These are phyloP conservation scores for Solanum ossicruentum DNA, from an alignment of 257 asterid species.

Conservation along the genomic window DNA sequence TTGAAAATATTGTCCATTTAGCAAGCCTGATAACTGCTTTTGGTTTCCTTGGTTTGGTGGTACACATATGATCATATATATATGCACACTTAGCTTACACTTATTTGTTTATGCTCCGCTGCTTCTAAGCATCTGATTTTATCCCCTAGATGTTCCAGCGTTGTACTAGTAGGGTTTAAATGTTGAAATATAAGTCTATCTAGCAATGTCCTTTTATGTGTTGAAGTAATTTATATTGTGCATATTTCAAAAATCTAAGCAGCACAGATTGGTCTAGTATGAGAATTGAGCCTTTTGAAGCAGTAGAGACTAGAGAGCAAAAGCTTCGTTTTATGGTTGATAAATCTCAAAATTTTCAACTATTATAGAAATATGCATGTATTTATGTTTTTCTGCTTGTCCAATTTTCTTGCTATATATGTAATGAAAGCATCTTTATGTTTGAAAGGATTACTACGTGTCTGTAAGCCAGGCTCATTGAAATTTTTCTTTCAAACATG, in stretches of 20 bases:
- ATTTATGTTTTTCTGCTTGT: neutral
- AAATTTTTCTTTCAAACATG: neutral
- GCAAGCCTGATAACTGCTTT: neutral
- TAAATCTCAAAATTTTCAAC: neutral
- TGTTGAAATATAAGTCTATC: neutral
- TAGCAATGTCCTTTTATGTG: neutral
- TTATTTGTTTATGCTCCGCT: neutral
- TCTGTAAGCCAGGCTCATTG: neutral
- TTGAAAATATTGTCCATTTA: neutral
- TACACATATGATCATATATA: neutral
- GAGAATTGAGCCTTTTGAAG: neutral
- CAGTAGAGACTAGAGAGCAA: neutral
- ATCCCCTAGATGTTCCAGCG: neutral
- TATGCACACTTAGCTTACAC: neutral
- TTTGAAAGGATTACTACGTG: neutral
- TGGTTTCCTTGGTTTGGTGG: neutral
- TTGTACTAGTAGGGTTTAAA: neutral
- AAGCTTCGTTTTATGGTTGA: neutral
- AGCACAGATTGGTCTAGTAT: neutral
- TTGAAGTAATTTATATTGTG: neutral
- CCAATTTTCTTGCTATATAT: neutral
- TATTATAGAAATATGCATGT: neutral
- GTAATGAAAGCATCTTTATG: neutral
- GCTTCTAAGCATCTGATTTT: neutral
- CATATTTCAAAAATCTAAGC: neutral